A percentile compares a stretch with the other conserved stretches of the same genome.
These are phyloP conservation scores for Claviceps citrina DNA, from an alignment of 2,329 filamentous ascomycete species.

Conservation along the genomic window DNA sequence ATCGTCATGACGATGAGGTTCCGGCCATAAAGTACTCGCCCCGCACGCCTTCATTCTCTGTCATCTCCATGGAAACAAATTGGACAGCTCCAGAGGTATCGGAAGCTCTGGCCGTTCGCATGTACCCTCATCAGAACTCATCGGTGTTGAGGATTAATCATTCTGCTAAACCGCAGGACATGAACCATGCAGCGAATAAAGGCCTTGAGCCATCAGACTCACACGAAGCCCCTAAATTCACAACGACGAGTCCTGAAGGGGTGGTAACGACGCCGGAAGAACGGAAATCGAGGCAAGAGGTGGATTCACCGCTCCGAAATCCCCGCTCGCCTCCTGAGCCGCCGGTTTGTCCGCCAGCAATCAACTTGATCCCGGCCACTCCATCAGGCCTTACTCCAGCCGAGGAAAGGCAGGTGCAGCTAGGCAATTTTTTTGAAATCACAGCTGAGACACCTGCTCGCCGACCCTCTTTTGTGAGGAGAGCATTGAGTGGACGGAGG, in stretches of 20 bases:
- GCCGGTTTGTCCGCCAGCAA: conserved; percentile 24
- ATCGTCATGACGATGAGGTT: conserved; percentile 38
- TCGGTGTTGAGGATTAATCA: conserved; percentile 47
- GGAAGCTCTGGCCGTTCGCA: conserved; percentile 45
- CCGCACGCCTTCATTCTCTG: conserved; percentile 47
- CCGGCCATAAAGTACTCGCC: conserved; percentile 37
- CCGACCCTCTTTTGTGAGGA: conserved; percentile 35
- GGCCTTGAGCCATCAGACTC: conserved; percentile 11
- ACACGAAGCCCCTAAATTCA: conserved; percentile 21
- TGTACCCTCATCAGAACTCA: conserved; percentile 49
- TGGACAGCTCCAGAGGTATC: conserved; percentile 47
- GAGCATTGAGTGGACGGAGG: conserved; percentile 35
- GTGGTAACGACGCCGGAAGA: conserved; percentile 35
- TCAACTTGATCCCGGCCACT: conserved; percentile 48
- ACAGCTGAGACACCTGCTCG: conserved; percentile 29
- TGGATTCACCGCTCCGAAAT: conserved; percentile 48
- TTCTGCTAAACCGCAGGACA: conserved; percentile 33
- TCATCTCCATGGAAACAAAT: conserved; percentile 44
- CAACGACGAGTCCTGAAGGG: conserved; percentile 23
- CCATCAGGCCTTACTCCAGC: conserved; percentile 43
- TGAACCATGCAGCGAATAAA: conserved; percentile 20
- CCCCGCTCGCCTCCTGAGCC: conserved; percentile 43
- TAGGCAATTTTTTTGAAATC: conserved; percentile 40
- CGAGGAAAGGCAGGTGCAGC: conserved; percentile 33
- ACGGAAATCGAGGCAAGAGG: conserved; percentile 32